Percentiles rank a stretch among this genome's conserved stretches.
These are phyloP conservation scores for Neospermospora avenae DNA, from an alignment of 2,329 filamentous ascomycete species.

Conservation along the genomic window DNA sequence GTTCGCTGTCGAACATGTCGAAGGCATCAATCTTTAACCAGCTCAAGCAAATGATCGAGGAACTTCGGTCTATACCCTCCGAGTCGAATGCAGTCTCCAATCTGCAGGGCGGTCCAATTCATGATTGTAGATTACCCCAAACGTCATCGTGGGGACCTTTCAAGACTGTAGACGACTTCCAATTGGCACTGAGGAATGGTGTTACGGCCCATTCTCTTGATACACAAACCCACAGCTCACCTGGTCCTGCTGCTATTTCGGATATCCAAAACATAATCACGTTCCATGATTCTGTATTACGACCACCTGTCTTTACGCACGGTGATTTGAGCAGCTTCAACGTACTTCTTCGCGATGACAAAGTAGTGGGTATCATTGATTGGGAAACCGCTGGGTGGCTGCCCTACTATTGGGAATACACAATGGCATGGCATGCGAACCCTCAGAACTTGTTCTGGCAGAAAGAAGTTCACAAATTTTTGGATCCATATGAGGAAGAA, in stretches of 20 bases:
- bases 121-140: neutral
- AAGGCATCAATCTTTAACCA: constrained; percentile 36
- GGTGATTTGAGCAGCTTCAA: constrained; percentile 47
- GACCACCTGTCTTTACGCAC: constrained; percentile 36
- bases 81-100: neutral
- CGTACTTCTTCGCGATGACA: constrained; percentile 39
- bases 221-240: constrained; percentile 3
- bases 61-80: constrained; percentile 8
- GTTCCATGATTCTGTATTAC: constrained; percentile 10
- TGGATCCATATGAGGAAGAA: constrained; percentile 38
- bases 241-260: constrained; percentile 4
- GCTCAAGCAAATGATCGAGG: constrained; percentile 28
- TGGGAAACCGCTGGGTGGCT: constrained; percentile 42
- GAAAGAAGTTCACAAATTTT: constrained; percentile 40
- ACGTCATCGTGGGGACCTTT: neutral
- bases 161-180: constrained; percentile 8
- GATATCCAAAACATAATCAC: constrained; percentile 5
- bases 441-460: constrained; percentile 27
- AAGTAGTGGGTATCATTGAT: constrained; percentile 41
- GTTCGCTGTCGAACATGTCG: constrained; percentile 28
- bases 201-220: constrained; percentile 2
- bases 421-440: constrained; percentile 40
- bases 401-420: constrained; percentile 41
- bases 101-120: constrained; percentile 9
- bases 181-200: constrained; percentile 5